Conservation (phyloP, 2,329 filamentous ascomycete species). For the Coniosporium tulheliwenetii region DNA sequence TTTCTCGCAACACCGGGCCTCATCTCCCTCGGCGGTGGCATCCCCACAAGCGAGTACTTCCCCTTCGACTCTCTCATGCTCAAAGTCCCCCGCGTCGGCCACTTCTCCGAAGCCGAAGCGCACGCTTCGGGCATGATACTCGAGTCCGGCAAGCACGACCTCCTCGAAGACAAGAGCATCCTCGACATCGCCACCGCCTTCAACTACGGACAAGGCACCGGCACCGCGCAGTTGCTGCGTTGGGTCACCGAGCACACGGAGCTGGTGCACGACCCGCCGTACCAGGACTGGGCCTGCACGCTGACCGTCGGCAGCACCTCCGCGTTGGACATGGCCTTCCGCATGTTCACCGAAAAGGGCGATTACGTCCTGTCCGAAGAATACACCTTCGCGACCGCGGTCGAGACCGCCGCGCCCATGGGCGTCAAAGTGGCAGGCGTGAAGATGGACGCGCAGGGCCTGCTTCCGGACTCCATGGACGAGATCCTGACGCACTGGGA, state of each 20-base stretch:
- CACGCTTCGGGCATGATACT: conserved; percentile 43
- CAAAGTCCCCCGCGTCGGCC: conserved; percentile 52
- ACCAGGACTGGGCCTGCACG: conserved; percentile 76
- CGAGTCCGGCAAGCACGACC: conserved; percentile 71
- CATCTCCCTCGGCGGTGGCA: conserved; percentile 82
- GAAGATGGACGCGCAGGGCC: conserved; percentile 50
- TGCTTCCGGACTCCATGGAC: conserved; percentile 47
- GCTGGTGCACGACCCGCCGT: conserved; percentile 72
- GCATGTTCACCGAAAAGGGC: conserved; percentile 63
- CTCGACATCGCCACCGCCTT: conserved; percentile 75
- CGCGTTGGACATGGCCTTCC: conserved; percentile 66
- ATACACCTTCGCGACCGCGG: conserved; percentile 72
- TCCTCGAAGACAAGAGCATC: conserved; percentile 43
- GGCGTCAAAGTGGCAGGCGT: conserved; percentile 46
- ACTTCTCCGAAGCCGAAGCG: conserved; percentile 57
- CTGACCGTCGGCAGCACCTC: conserved; percentile 78
- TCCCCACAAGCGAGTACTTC: conserved; percentile 82
- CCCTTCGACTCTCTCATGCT: conserved; percentile 69
- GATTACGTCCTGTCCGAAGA: conserved; percentile 78
- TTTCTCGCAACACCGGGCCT: conserved; percentile 68
- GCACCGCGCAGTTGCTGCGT: conserved; percentile 72
- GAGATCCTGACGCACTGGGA: conserved; percentile 52
- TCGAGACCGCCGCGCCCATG: conserved; percentile 48
- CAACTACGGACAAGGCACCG: conserved; percentile 84
- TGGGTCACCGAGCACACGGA: conserved; percentile 94